phyloP scores from a whole-genome alignment of 768 basidiomycete species.

The Amanita jacksonii region DNA sequence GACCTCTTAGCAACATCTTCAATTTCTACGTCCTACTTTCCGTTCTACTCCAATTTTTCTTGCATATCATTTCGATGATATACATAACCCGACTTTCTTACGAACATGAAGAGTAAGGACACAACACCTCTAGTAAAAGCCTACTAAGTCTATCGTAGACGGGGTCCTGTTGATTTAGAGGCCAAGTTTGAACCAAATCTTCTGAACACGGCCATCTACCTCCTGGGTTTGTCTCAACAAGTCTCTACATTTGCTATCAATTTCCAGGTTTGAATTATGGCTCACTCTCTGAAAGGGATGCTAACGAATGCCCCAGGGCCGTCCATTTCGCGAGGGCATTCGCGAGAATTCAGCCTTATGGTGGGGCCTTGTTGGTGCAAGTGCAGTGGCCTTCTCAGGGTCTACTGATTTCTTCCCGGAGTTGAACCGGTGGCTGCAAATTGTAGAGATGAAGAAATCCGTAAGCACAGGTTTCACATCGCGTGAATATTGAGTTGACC shows the following conservation, averaged over 20 bases:
- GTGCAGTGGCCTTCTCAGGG: constrained; percentile 86
- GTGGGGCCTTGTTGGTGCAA: constrained; percentile 86
- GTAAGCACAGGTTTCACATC: constrained; percentile 34
- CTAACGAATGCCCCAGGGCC: constrained; percentile 43
- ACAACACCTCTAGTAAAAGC: constrained; percentile 10
- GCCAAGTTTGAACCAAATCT: constrained; percentile 94
- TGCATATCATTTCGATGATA: constrained; percentile 84
- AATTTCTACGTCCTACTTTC: constrained; percentile 92
- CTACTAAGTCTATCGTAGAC: constrained; percentile 24
- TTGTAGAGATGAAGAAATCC: constrained; percentile 75
- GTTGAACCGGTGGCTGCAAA: constrained; percentile 92
- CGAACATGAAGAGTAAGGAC: constrained; percentile 60
- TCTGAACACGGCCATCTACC: constrained; percentile 94
- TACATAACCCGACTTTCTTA: constrained; percentile 90
- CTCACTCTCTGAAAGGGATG: neutral
- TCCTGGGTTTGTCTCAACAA: constrained; percentile 92
- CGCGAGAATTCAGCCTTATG: constrained; percentile 90
- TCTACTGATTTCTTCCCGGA: constrained; percentile 94
- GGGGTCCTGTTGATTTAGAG: constrained; percentile 81
- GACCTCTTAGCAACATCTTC: constrained; percentile 93
- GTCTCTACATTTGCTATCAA: constrained; percentile 99
- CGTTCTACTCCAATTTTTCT: constrained; percentile 84
- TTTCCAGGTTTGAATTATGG: constrained; percentile 56
- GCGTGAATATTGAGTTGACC: neutral
- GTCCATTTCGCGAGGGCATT: constrained; percentile 97